Evolutionary conservation across 225 moss, liverwort and hornwort genomes (phyloP).

Genomic region (Pleurozium schreberi): DNA sequence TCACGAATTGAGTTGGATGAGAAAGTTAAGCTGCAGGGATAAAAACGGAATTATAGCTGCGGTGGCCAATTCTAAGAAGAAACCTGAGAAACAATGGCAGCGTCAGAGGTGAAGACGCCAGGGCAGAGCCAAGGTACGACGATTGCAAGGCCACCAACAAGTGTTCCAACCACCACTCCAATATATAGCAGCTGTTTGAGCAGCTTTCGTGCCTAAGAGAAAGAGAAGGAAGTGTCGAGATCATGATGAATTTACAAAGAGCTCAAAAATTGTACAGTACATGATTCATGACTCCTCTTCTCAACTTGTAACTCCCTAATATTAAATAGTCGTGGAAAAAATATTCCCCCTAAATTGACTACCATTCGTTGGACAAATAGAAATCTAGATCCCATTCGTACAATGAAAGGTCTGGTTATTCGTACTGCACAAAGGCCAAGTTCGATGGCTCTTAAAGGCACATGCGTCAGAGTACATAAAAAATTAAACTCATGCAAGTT

Average conservation of each 20-base stretch:
- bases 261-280: not conserved
- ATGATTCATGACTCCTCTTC: not conserved
- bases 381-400: not conserved
- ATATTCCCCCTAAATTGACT: not conserved
- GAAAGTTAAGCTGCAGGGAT: not conserved
- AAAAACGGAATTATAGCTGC: not conserved
- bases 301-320: not conserved
- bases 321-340: not conserved
- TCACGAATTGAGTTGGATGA: not conserved
- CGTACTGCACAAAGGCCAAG: not conserved
- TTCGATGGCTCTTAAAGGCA: not conserved
- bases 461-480: not conserved
- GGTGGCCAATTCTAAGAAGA: not conserved
- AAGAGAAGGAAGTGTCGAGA: not conserved
- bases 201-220: slow-evolving; percentile 47
- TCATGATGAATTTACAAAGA: not conserved
- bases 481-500: not conserved
- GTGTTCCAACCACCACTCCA: slow-evolving; percentile 48
- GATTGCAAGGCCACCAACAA: slow-evolving; percentile 37
- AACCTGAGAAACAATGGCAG: slow-evolving; percentile 54
- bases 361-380: not conserved
- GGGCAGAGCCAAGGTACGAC: slow-evolving; percentile 65
- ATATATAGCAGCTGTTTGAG: slow-evolving; percentile 49
- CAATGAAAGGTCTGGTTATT: not conserved
- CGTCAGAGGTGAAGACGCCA: slow-evolving; percentile 53